A percentile compares a stretch with the other conserved stretches of the same genome.
Evolutionary conservation across 2,329 filamentous ascomycete species (phyloP).

Genomic region (Dothidotthia symphoricarpi): DNA sequence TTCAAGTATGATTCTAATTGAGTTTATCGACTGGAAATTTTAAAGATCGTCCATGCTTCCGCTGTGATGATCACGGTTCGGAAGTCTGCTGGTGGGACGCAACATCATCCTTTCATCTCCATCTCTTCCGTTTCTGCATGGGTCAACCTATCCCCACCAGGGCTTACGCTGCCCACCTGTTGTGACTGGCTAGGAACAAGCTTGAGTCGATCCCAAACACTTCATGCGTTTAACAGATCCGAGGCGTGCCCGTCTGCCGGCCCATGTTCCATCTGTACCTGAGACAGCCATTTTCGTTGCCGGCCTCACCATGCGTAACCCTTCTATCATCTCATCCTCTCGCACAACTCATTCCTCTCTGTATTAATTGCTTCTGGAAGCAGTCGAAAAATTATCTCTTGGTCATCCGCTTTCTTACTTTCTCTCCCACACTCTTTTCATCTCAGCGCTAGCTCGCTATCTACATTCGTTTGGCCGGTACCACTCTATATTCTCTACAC

Average conservation of each 20-base stretch:
- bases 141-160: conserved; percentile 4
- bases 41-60: conserved; percentile 1
- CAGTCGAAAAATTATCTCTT: conserved; percentile 19
- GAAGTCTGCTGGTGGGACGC: conserved; percentile 13
- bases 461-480: background rate
- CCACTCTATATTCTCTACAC: background rate
- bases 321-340: conserved; percentile 19
- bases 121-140: conserved; percentile 21
- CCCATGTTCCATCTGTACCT: conserved; percentile 32
- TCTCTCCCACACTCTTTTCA: conserved; percentile 8
- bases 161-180: conserved; percentile 7
- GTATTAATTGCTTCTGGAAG: conserved; percentile 25
- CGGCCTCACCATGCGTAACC: conserved; percentile 18
- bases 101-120: conserved; percentile 26
- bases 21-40: background rate
- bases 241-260: conserved; percentile 25
- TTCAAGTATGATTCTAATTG: too few species aligned
- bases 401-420: conserved; percentile 17
- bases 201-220: conserved; percentile 36
- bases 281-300: conserved; percentile 34
- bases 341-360: conserved; percentile 8
- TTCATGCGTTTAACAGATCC: conserved; percentile 38
- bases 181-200: conserved; percentile 30
- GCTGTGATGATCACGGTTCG: conserved; percentile 6
- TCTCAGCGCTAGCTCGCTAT: conserved; percentile 1